phyloP scores from a whole-genome alignment of 371 early-diverging fungal genomes.

The Dinochytrium kinnereticum region DNA sequence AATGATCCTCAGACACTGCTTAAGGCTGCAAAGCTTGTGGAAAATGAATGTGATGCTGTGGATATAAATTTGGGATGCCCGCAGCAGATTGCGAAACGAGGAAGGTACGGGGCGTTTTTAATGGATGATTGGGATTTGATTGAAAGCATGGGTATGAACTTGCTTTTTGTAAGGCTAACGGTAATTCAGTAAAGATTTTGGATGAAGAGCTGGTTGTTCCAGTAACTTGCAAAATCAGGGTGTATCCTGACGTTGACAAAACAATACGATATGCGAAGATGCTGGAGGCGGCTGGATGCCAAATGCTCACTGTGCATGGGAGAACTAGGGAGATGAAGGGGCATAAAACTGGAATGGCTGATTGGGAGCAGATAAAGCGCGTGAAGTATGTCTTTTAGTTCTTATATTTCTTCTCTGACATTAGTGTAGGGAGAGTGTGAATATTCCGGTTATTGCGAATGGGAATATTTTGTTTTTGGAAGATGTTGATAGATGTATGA shows the following conservation, averaged over 20 bases:
- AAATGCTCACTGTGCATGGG: constrained; percentile 95
- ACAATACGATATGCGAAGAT: constrained; percentile 97
- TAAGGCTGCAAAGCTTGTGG: constrained; percentile 83
- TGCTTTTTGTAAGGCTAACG: constrained; percentile 5
- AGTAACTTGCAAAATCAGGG: constrained; percentile 97
- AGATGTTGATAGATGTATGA: constrained; percentile 89
- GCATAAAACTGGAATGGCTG: constrained; percentile 93
- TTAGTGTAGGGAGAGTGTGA: constrained; percentile 48
- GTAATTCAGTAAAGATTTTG: constrained; percentile 66
- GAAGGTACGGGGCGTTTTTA: constrained; percentile 95
- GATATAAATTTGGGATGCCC: constrained; percentile 99
- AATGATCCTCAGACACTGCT: constrained; percentile 91
- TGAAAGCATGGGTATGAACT: constrained; percentile 50
- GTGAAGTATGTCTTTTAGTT: constrained; percentile 78
- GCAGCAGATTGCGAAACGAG: constrained; percentile 92
- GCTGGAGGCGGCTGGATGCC: constrained; percentile 92
- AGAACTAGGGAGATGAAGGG: constrained; percentile 97
- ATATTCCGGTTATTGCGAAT: constrained; percentile 97
- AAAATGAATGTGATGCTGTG: constrained; percentile 91
- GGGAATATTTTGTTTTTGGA: constrained; percentile 94
- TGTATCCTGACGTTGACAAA: constrained; percentile 89
- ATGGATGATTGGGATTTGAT: constrained; percentile 97
- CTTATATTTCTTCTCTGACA: background rate
- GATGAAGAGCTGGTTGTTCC: constrained; percentile 90
- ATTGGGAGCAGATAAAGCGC: constrained; percentile 94